Base-by-base conservation (phyloP, 495 filamentous ascomycete genomes). In the Rhizodiscina lignyota region DNA sequence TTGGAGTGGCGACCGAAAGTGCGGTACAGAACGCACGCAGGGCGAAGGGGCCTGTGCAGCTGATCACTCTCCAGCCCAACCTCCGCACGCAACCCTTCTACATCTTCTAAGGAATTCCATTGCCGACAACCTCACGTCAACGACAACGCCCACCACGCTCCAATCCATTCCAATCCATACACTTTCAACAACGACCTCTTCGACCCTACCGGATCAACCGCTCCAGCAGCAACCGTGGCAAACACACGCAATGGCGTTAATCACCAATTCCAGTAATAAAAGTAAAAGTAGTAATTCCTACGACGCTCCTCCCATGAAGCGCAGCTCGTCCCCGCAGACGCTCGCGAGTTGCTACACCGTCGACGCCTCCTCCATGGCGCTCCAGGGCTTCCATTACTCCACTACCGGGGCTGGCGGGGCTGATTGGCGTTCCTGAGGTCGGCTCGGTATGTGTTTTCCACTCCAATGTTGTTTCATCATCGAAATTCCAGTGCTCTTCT, bases 401-500 rank as follows among this genome's bases (percentile, higher is more conserved):
- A 79, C 83, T 79, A 85, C 82, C 58, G 66, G 68, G 62, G 74
- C 77, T 55, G 68, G 73, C 61, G 80, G 84, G 77, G 80, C 73
- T 60, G 78, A 83, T 81, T 91, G 83, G 83, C 79, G 81, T 79
- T 77, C 83, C 83, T 89, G 83, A 94, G 85, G 85, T 83, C 65
- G 72, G 72, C 67, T 83, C 78, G 55, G 43, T 49, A 21, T 34
- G 48, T 49, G 34, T 27, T 30, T 17, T 15, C 30, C 22, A 0
- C 27, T 20, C 12, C 3, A 34, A 2, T 31, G 10, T 8, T 10
- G 8, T 11, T 17, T 33, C 8, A 16, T 8, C 30, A 12, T 8
- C 30, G 30, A 6, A 6, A 10, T 16, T 33, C 8, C 30, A 12
- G 30, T 11, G 17, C 33, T 12, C 10, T 27, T 5, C 20, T 27